Conservation (phyloP, 768 basidiomycete genomes). For the Leccinum disarticulatum region DNA sequence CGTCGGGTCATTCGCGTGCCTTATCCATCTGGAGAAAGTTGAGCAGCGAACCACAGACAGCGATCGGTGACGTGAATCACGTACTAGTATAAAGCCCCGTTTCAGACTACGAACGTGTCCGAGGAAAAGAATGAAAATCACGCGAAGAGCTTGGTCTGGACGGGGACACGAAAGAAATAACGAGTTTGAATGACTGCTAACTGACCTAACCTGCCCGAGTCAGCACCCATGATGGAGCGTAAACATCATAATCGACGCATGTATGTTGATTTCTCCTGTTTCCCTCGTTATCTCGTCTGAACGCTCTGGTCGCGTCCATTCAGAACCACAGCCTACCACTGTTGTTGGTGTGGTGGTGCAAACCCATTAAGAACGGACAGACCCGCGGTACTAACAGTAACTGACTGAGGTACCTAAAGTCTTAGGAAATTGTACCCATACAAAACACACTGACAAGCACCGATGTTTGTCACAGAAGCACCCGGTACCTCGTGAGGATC, state of each 20-base stretch:
- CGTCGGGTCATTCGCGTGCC: too few species aligned
- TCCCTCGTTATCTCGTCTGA: background rate
- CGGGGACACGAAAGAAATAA: too few species aligned
- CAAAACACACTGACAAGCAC: background rate
- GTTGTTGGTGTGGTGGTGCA: background rate
- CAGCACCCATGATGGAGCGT: too few species aligned
- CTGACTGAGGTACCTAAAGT: too few species aligned
- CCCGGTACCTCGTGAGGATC: background rate
- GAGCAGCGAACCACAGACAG: background rate
- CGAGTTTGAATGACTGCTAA: background rate
- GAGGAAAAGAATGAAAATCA: background rate
- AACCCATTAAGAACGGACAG: background rate
- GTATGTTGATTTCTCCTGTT: background rate
- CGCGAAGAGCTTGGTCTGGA: too few species aligned
- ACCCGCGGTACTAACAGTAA: too few species aligned
- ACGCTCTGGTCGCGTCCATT: background rate
- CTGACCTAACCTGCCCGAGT: background rate
- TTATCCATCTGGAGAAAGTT: background rate
- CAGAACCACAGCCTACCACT: background rate
- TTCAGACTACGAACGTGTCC: background rate
- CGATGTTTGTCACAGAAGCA: background rate
- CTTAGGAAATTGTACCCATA: background rate
- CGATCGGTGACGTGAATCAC: too few species aligned
- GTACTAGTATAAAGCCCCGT: background rate
- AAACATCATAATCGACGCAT: background rate